Conservation (phyloP, 2,329 filamentous ascomycete genomes). For the Arthrobotrys pseudoclavata region DNA sequence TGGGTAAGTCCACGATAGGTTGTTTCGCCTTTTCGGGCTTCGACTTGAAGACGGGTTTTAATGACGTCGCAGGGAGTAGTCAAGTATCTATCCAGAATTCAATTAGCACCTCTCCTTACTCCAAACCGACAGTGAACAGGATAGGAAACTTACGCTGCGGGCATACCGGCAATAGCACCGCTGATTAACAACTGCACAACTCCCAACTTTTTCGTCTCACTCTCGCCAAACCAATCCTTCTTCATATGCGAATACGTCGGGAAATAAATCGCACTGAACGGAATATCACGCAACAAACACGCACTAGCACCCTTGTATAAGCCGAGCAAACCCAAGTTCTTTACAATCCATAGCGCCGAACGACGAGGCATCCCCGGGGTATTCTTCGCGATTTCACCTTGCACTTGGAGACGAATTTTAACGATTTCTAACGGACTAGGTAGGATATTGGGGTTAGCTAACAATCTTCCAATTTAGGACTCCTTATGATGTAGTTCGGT, state of each 20-base stretch:
- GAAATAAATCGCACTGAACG: slow-evolving; percentile 99
- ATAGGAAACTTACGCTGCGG: slow-evolving; percentile 71
- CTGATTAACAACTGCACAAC: slow-evolving; percentile 91
- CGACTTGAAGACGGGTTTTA: slow-evolving; percentile 97
- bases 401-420: slow-evolving; percentile 97
- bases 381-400: slow-evolving; percentile 93
- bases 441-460: slow-evolving; percentile 3
- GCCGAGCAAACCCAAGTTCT: slow-evolving; percentile 91
- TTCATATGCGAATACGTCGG: slow-evolving; percentile 96
- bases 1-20: slow-evolving; percentile 87
- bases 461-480: background rate
- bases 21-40: slow-evolving; percentile 94
- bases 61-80: slow-evolving; percentile 99
- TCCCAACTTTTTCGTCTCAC: slow-evolving; percentile 84
- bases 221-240: slow-evolving; percentile 90
- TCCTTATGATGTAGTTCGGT: background rate
- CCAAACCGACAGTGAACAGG: slow-evolving; percentile 7
- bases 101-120: slow-evolving; percentile 1
- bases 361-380: slow-evolving; percentile 82
- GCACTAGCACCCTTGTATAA: slow-evolving; percentile 97
- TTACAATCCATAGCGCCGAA: slow-evolving; percentile 97
- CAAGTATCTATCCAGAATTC: slow-evolving; percentile 73
- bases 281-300: slow-evolving; percentile 93
- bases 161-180: slow-evolving; percentile 94
- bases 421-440: slow-evolving; percentile 97